These are phyloP conservation scores for Nigrospora oryzae DNA, from an alignment of 2,329 filamentous ascomycete genomes.

Conservation along the genomic window DNA sequence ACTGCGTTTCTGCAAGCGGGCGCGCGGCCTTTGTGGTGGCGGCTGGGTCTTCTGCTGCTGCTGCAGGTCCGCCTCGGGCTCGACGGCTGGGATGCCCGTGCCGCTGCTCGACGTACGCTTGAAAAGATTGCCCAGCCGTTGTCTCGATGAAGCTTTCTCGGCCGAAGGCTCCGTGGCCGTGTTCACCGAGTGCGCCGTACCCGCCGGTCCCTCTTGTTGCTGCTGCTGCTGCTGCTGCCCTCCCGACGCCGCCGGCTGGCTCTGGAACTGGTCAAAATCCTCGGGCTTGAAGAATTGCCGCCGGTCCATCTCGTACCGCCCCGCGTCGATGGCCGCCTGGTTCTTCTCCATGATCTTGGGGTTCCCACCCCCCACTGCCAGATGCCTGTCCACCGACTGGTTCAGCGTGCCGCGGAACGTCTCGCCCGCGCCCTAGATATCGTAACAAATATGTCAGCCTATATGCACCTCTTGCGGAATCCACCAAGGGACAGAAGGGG, in stretches of 20 bases:
- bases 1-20: slow-evolving; percentile 1
- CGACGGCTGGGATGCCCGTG: background rate
- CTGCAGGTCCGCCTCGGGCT: background rate
- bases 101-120: background rate
- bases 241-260: background rate
- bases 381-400: slow-evolving; percentile 10
- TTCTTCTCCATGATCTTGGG: slow-evolving; percentile 7
- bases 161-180: too few species aligned
- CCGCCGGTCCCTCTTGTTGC: background rate
- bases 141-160: background rate
- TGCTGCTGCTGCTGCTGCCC: background rate
- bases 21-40: background rate
- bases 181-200: background rate
- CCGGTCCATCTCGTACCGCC: slow-evolving; percentile 6
- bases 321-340: slow-evolving; percentile 5
- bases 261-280: slow-evolving; percentile 5
- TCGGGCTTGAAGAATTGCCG: slow-evolving; percentile 6
- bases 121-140: background rate
- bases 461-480: slow-evolving; percentile 1
- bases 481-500: too few species aligned
- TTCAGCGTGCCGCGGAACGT: slow-evolving; percentile 15
- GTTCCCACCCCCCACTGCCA: slow-evolving; percentile 1
- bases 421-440: slow-evolving; percentile 12
- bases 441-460: background rate
- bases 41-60: background rate